Evolutionary conservation across 1,139 yeast species (phyloP).

Genomic region (Lodderomyces oxycetoniae): DNA sequence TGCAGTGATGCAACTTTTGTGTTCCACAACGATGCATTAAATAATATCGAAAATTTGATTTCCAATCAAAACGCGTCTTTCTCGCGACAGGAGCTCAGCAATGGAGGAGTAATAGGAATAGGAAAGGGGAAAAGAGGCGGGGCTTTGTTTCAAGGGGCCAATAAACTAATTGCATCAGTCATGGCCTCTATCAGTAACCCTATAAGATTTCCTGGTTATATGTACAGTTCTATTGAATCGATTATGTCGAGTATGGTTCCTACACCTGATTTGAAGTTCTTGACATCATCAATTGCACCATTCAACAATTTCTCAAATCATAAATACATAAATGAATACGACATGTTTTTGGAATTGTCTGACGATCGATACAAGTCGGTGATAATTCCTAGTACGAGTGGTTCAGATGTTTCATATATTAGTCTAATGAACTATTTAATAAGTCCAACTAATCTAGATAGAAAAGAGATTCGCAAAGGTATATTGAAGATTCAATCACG

Average conservation of each 20-base stretch:
- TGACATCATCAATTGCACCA: conserved; percentile 85
- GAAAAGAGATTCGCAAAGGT: conserved; percentile 76
- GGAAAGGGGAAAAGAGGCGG: background rate
- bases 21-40: conserved; percentile 83
- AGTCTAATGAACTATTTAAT: conserved; percentile 73
- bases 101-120: too few species aligned
- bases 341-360: conserved; percentile 74
- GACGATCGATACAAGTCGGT: conserved; percentile 81
- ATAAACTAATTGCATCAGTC: conserved; percentile 80
- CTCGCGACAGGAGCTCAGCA: background rate
- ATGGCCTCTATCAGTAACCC: conserved; percentile 85
- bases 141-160: conserved; percentile 64
- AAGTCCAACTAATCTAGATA: conserved; percentile 55
- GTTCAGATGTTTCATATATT: conserved; percentile 36
- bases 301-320: conserved; percentile 47
- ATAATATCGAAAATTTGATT: conserved; percentile 56
- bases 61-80: conserved; percentile 18
- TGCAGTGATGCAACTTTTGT: conserved; percentile 83
- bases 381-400: conserved; percentile 24
- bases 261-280: conserved; percentile 82
- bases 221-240: conserved; percentile 82
- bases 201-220: conserved; percentile 83
- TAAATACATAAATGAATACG: conserved; percentile 75
- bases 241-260: conserved; percentile 82
- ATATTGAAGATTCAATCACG: conserved; percentile 73